A percentile compares a stretch with the other conserved stretches of the same genome.
These are phyloP conservation scores for Gigaspora rosea DNA, from an alignment of 192 early-diverging fungal genomes.

Conservation along the genomic window DNA sequence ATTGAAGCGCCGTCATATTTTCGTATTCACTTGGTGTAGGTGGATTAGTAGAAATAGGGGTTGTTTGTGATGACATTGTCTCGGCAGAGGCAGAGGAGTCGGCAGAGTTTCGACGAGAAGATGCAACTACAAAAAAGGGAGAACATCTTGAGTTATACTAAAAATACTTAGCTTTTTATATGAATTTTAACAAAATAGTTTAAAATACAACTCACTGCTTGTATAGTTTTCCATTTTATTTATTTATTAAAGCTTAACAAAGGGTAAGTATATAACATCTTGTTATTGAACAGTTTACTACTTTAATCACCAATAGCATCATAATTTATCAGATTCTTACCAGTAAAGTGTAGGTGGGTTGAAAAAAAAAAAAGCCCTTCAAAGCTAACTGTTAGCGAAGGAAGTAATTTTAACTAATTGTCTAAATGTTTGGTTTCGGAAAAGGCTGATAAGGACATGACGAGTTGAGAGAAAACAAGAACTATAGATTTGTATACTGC, in stretches of 20 bases:
- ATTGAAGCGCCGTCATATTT: constrained; percentile 11
- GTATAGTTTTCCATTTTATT: not conserved
- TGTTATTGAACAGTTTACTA: not conserved
- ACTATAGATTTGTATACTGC: constrained; percentile 24
- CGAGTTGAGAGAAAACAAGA: constrained; percentile 19
- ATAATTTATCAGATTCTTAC: constrained; percentile 17
- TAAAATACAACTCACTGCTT: constrained; percentile 8
- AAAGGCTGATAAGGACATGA: constrained; percentile 16
- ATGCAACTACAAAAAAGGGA: not conserved
- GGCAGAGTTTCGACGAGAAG: constrained; percentile 21
- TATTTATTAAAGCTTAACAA: constrained; percentile 6
- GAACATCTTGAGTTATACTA: not conserved
- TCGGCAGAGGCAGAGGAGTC: constrained; percentile 14
- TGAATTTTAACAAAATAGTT: not conserved
- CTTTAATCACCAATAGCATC: not conserved
- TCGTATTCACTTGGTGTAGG: constrained; percentile 27
- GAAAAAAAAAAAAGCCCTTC: not conserved
- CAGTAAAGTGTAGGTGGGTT: constrained; percentile 2
- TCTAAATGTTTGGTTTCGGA: constrained; percentile 6
- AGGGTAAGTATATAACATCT: constrained; percentile 10
- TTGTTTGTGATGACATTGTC: constrained; percentile 22
- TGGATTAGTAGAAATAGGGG: constrained; percentile 27
- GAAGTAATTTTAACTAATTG: not conserved
- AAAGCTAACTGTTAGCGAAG: constrained; percentile 10
- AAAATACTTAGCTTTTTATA: not conserved